Percentiles rank a stretch among this genome's conserved stretches.
Evolutionary conservation across 768 basidiomycete species (phyloP).

Genomic region (Rhodocollybia butyracea): DNA sequence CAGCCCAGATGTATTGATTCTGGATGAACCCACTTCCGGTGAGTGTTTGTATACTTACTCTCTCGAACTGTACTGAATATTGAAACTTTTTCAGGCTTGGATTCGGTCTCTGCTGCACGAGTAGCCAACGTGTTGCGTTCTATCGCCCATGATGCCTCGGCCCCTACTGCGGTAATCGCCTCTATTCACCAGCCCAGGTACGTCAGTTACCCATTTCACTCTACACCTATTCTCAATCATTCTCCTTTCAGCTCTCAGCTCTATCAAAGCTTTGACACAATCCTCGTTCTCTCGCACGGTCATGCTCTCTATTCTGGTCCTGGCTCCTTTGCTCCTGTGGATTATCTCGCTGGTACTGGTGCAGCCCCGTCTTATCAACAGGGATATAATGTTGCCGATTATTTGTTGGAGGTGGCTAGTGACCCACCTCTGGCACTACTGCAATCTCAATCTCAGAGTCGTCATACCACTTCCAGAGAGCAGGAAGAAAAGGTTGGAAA

Average conservation of each 20-base stretch:
- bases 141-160: conserved; percentile 66
- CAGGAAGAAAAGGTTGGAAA: too few species aligned
- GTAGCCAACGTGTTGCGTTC: conserved; percentile 74
- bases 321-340: conserved; percentile 66
- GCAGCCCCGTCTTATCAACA: conserved; percentile 54
- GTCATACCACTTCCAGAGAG: background rate
- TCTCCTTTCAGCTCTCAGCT: conserved; percentile 60
- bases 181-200: conserved; percentile 87
- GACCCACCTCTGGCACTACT: conserved; percentile 46
- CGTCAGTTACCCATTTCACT: conserved; percentile 13
- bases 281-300: conserved; percentile 76
- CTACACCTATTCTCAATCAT: background rate
- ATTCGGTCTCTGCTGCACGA: conserved; percentile 82
- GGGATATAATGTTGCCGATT: conserved; percentile 92
- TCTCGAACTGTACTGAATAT: background rate
- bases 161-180: conserved; percentile 79
- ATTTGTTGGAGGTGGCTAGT: conserved; percentile 85
- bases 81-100: conserved; percentile 48
- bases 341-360: conserved; percentile 52
- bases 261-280: conserved; percentile 81
- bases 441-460: background rate
- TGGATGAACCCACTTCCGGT: conserved; percentile 84
- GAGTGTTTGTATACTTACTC: conserved; percentile 9
- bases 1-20: conserved; percentile 76
- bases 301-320: conserved; percentile 76